Conservation (phyloP, 805 yeast species). For the Lachancea mirantina region DNA sequence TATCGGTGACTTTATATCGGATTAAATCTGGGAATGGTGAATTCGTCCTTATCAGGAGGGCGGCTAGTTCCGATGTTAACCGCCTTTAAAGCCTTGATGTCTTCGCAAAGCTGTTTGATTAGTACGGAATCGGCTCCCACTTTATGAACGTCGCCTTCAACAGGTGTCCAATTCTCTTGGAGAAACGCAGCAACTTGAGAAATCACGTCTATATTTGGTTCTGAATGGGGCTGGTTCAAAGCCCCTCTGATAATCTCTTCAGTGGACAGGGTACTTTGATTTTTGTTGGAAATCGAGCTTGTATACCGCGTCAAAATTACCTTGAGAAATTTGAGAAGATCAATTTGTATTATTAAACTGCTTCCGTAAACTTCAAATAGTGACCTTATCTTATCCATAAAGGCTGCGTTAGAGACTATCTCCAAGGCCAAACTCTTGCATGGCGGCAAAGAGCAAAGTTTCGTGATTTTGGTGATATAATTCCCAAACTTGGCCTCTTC, state of each 20-base stretch:
- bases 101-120: slow-evolving; percentile 29
- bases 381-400: slow-evolving; percentile 15
- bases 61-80: too few relatives aligned
- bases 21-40: slow-evolving; percentile 6
- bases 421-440: slow-evolving; percentile 15
- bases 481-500: slow-evolving; percentile 21
- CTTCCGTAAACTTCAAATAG: slow-evolving; percentile 26
- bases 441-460: slow-evolving; percentile 21
- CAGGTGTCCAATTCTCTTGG: slow-evolving; percentile 20
- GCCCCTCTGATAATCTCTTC: slow-evolving; percentile 4
- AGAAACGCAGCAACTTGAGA: slow-evolving; percentile 14
- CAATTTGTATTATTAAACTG: slow-evolving; percentile 31
- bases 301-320: slow-evolving; percentile 21
- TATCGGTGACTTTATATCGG: too few relatives aligned
- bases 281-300: slow-evolving; percentile 9
- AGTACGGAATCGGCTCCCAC: slow-evolving; percentile 31
- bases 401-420: slow-evolving; percentile 15
- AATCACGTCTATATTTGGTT: slow-evolving; percentile 4
- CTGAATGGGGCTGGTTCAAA: background rate
- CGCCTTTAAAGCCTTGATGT: slow-evolving; percentile 12
- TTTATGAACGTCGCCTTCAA: slow-evolving; percentile 10
- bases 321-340: slow-evolving; percentile 28
- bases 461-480: slow-evolving; percentile 21
- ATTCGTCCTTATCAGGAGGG: slow-evolving; percentile 8
- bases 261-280: slow-evolving; percentile 3